Evolutionary conservation across 306 rosid genomes (phyloP), one percentile per base, ranked within the genome.

Genomic region (Lithocarpus polystachyus): DNA sequence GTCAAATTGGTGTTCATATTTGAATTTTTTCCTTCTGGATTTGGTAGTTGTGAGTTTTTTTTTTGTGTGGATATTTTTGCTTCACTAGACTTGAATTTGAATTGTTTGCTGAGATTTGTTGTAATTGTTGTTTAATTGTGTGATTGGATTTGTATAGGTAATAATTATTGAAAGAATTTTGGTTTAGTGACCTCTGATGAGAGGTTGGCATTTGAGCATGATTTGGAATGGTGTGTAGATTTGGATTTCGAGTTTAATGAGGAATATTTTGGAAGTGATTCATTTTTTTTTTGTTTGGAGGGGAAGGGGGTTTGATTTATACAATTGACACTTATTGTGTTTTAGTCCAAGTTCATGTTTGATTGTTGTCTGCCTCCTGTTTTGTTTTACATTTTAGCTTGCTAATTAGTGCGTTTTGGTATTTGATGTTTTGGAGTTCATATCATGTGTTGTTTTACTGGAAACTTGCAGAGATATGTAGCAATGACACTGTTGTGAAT

Each of bases 11-110:
- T 78, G 35, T 75, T 45, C 5, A 29, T 56, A n/a, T 14, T 0
- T 11, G 35, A 10, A 80, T 8, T 82, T 65, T 65, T 60, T 68
- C 81, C 33, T 57, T n/a, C 40, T 19, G 23, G 37, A 23, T 35
- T 31, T 67, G 23, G 24, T 67, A 33, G n/a, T 67, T 33, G 33
- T 9, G 72, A 4, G 17, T 37, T 37, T 37, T 37, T 37, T 37
- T 37, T 37, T 37, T 0, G 3, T 64, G 4, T 2, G 19, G 48
- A 67, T 17, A 20, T 23, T 31, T 33, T 67, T 33, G 26, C 72
- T 67, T 9, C 52, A 4, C 37, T 35, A 24, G 72, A 68, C 26
- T 68, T 35, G 24, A 13, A 28, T 24, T 26, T 61, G 12, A 62
- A 28, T 26, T 24, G 37, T 14, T 62, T 31, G 40, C 14, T 2